Conservation (phyloP, 768 basidiomycete genomes). For the Wakefieldia striispora region DNA sequence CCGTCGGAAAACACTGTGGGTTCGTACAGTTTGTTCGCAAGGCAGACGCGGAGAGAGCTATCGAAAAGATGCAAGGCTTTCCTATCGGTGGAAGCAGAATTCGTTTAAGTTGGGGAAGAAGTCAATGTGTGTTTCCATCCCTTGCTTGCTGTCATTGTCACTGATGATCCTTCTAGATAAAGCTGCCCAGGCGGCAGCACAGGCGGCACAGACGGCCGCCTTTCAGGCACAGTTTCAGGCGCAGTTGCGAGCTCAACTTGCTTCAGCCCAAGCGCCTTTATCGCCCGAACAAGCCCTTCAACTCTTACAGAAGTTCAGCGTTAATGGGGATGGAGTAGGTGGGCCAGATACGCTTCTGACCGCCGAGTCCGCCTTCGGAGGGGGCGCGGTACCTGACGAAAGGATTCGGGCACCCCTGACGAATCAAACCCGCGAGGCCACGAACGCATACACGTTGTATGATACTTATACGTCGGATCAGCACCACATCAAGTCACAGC, state of each 20-base stretch:
- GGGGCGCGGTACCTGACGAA: constrained; percentile 23
- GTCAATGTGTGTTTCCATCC: constrained; percentile 60
- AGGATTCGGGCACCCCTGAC: constrained; percentile 20
- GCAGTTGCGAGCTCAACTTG: constrained; percentile 34
- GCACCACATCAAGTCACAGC: constrained; percentile 19
- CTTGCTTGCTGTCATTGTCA: neutral
- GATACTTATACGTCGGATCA: constrained; percentile 22
- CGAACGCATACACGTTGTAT: constrained; percentile 13
- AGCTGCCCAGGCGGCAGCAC: constrained; percentile 87
- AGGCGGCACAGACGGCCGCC: constrained; percentile 74
- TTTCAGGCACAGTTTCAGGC: constrained; percentile 48
- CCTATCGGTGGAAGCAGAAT: constrained; percentile 91
- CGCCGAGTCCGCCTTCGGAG: constrained; percentile 11
- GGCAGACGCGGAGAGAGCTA: constrained; percentile 87
- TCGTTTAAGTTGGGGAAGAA: constrained; percentile 89
- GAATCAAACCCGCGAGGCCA: constrained; percentile 20
- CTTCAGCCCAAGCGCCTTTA: constrained; percentile 31
- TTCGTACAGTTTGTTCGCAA: constrained; percentile 95
- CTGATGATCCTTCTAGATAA: constrained; percentile 54
- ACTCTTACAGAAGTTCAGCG: constrained; percentile 55
- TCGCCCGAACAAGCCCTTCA: constrained; percentile 64
- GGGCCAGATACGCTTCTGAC: constrained; percentile 9
- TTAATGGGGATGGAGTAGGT: constrained; percentile 33
- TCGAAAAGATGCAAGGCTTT: constrained; percentile 97
- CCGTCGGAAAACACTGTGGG: constrained; percentile 91